phyloP scores from a whole-genome alignment of 331 rosid species.

The Quercus phellos region DNA sequence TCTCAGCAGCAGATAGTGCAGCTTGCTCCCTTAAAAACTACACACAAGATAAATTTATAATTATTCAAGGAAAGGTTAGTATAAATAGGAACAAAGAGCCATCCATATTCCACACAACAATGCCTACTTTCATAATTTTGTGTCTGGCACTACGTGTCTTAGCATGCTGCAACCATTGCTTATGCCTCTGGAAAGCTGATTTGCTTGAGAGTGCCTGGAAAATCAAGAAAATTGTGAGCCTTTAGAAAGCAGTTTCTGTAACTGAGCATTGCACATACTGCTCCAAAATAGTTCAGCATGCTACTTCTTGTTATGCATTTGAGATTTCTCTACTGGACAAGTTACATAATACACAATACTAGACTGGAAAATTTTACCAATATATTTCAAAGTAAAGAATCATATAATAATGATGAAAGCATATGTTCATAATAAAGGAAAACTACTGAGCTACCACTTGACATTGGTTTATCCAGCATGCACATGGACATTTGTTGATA shows the following conservation, averaged over 20 bases:
- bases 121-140: conserved; percentile 90
- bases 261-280: neutral
- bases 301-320: neutral
- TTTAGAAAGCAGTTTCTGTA: conserved; percentile 17
- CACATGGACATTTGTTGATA: neutral
- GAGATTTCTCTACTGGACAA: neutral
- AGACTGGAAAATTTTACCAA: neutral
- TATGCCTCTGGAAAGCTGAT: conserved; percentile 95
- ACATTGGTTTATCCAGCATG: neutral
- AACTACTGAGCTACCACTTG: neutral
- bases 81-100: neutral
- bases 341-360: neutral
- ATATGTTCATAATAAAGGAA: neutral
- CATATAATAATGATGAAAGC: neutral
- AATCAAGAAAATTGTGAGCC: conserved; percentile 24
- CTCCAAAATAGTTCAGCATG: neutral
- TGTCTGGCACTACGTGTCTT: conserved; percentile 97
- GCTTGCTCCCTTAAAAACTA: conserved; percentile 98
- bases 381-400: neutral
- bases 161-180: conserved; percentile 98
- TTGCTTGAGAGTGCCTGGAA: conserved; percentile 93
- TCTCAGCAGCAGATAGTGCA: conserved; percentile 77
- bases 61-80: conserved; percentile 9
- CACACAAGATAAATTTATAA: conserved; percentile 29
- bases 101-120: conserved; percentile 11